phyloP scores from a whole-genome alignment of 2,329 filamentous ascomycete species.

The Knufia fluminis region DNA sequence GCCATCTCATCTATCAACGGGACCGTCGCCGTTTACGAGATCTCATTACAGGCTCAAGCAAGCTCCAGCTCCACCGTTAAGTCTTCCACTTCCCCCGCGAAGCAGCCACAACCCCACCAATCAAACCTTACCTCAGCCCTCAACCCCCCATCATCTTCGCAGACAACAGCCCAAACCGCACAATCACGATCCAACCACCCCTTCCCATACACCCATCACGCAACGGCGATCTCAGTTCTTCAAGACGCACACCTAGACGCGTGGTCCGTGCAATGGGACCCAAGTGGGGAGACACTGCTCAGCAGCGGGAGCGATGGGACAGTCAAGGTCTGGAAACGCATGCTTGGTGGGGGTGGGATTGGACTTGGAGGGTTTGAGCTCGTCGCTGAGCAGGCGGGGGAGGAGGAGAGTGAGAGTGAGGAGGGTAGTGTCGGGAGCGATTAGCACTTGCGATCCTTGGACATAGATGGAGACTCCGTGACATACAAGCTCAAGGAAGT shows the following conservation, averaged over 20 bases:
- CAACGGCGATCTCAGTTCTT: constrained; percentile 10
- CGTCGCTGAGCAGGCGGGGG: constrained; percentile 17
- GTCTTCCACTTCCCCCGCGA: background rate
- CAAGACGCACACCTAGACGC: constrained; percentile 19
- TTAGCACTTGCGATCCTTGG: background rate
- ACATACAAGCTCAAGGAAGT: too few relatives aligned
- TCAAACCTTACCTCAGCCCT: constrained; percentile 22
- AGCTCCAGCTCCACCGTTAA: constrained; percentile 1
- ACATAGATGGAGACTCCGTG: background rate
- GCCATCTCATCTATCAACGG: constrained; percentile 92
- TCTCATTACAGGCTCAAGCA: constrained; percentile 33
- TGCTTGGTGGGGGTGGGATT: constrained; percentile 4
- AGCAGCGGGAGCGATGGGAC: constrained; percentile 19
- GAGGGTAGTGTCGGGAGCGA: background rate
- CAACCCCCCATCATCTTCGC: background rate
- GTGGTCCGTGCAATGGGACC: constrained; percentile 20
- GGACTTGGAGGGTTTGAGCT: constrained; percentile 14
- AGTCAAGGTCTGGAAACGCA: constrained; percentile 18
- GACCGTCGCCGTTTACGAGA: constrained; percentile 74
- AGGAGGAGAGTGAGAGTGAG: constrained; percentile 8
- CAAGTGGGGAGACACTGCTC: constrained; percentile 19
- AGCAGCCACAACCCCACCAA: constrained; percentile 14
- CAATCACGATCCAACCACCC: constrained; percentile 10
- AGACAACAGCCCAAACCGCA: constrained; percentile 1
- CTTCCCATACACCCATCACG: constrained; percentile 15